Conservation (phyloP, 1,284 basidiomycete species). For the Irpex sp. region DNA sequence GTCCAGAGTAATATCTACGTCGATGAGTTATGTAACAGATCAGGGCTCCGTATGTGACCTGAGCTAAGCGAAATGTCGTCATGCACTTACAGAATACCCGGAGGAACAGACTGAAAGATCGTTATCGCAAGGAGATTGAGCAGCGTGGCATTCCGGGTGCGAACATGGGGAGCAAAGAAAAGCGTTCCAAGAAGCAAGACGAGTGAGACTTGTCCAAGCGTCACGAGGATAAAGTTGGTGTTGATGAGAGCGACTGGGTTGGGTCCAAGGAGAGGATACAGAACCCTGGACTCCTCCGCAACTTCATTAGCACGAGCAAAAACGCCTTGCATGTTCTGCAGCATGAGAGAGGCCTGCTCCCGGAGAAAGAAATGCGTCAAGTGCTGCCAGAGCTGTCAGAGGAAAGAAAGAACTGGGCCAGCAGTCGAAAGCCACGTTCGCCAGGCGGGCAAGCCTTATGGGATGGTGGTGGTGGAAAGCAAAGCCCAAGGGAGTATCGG, state of each 20-base stretch:
- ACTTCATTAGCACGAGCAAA: not conserved
- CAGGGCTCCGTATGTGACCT: not conserved
- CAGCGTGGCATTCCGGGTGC: slow-evolving; percentile 14
- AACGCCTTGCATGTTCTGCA: not conserved
- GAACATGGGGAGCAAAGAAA: slow-evolving; percentile 8
- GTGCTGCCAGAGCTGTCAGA: slow-evolving; percentile 1
- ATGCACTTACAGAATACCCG: slow-evolving; percentile 15
- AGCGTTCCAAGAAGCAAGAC: slow-evolving; percentile 16
- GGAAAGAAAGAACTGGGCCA: not conserved
- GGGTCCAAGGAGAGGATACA: slow-evolving; percentile 13
- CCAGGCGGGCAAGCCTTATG: not conserved
- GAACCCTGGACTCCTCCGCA: not conserved
- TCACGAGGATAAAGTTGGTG: slow-evolving; percentile 17
- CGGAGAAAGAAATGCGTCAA: not conserved
- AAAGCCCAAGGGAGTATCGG: not conserved
- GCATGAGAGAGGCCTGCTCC: not conserved
- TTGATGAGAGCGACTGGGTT: slow-evolving; percentile 14
- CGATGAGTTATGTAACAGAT: not conserved
- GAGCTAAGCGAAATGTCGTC: not conserved
- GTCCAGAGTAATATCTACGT: slow-evolving; percentile 15
- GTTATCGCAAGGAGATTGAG: slow-evolving; percentile 17
- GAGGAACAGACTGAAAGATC: slow-evolving; percentile 15
- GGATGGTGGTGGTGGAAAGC: not conserved
- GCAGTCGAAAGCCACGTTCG: not conserved
- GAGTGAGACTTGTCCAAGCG: slow-evolving; percentile 18